Base-by-base conservation (phyloP, 83 land plant species). In the Picea abies region DNA sequence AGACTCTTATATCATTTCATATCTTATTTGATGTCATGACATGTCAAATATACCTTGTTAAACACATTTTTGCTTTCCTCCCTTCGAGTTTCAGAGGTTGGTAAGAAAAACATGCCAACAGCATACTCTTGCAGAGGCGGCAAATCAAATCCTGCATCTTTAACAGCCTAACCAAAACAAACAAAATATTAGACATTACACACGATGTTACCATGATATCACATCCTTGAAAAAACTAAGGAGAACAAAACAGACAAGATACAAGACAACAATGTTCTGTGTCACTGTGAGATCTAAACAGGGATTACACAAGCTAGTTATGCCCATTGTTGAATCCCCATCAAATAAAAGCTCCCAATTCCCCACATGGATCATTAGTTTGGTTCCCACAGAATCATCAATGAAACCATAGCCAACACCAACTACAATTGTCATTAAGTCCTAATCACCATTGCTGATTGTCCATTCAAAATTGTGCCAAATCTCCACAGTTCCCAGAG, bases 21-120 rank as follows among this genome's bases (percentile, higher is more conserved):
- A 41, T 10, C 14, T 10, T 52, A 10, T 52, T 52, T 52, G 14
- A 52, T 52, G 58, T 52, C 58, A 52, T 52, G 10, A 52, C 58
- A 52, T 52, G 12, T 61, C 15, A 61, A 49, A 37, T 35, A 61
- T 85, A 92, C 99, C 99, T 97, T 90, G 61, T 90, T 87, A 62
- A 98, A 98, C 19, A 95, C 95, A 79, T 79, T 86, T 82, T 95
- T 98, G 87, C 99, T 92, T 66, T 94, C 93, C 83, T 86, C 91
- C 67, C 99, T 88, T 63, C 99, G 93, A 58, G 49, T 82, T 4
- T 87, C 90, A n/a, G 89, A 86, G 6, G 92, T 92, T 39, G 98
- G 98, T 88, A 96, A 86, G 78, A 96, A 96, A 72, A 96, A 91
- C 98, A 96, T 96, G 37, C 98, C 98, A 44, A 94, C 97, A 6